Base-by-base conservation (phyloP, 768 basidiomycete genomes). In the Amanita exitialis region DNA sequence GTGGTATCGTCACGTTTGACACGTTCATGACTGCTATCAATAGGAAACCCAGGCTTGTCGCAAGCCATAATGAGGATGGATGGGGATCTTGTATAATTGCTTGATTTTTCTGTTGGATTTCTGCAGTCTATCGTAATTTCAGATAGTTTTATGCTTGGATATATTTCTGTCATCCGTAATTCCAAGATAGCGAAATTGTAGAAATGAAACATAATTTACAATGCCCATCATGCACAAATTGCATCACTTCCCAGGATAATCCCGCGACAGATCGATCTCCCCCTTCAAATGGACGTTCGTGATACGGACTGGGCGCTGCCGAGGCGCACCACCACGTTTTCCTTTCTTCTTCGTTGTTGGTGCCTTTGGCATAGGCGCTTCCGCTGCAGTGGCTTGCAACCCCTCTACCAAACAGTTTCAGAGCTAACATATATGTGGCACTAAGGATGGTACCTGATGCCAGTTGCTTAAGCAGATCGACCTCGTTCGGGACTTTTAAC, bases 281-380 rank as follows among this genome's bases (percentile, higher is more conserved):
- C 82, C 86, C 61, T 80, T 87, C 64, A 93, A 67, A 71, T 95
- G 92, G 3, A 85, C 82, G 59, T 95, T 96, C 35, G 90, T 94
- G 58, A 95, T 82, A 59, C 88, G 81, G 50, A 81, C 80, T 60
- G 83, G 83, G 44, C 92, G 77, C 61, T 87, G 83, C 15, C 82
- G 72, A 44, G 79, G 78, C 30, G 78, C 86, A 10, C 80, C 73
- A 45, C 86, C 84, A 58, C 86, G 86, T 57, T 88, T 88, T 59
- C 86, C 87, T 66, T 91, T 94, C 73, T 84, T 92, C 58, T 76
- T 77, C 16, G 61, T 69, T 12, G 74, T 67, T 0, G 78, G 75
- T 5, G 73, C 76, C 60, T 82, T 72, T 18, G 81, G 79, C 15
- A 66, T 65, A 3, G 71, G 71, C 0, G 77, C 62, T 62, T 87